phyloP scores from a whole-genome alignment of 768 basidiomycete genomes.

The Postia placenta region DNA sequence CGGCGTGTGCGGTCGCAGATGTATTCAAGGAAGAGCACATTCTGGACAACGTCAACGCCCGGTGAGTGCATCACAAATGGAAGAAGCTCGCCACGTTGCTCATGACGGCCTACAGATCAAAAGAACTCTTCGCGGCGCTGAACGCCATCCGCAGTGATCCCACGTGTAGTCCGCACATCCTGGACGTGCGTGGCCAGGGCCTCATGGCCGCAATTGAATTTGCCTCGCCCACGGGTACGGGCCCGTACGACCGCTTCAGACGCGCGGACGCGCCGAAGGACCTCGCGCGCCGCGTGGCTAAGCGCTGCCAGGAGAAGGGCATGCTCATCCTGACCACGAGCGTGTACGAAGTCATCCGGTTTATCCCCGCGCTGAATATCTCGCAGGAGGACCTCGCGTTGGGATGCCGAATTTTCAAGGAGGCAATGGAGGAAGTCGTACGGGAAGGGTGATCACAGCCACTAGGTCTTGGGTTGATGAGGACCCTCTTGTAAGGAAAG shows the following conservation, averaged over 20 bases:
- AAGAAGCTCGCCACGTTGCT: too few species aligned
- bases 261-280: conserved; percentile 35
- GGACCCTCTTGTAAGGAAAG: too few species aligned
- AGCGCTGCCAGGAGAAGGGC: conserved; percentile 80
- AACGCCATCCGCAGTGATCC: conserved; percentile 50
- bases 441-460: conserved; percentile 11
- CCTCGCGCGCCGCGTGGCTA: conserved; percentile 66
- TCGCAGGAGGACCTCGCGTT: conserved; percentile 66
- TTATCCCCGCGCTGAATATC: conserved; percentile 91
- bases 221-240: conserved; percentile 52
- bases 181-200: conserved; percentile 85
- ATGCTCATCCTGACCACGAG: conserved; percentile 87
- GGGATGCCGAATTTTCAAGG: conserved; percentile 57
- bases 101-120: conserved; percentile 43
- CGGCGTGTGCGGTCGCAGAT: conserved; percentile 77
- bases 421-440: conserved; percentile 68
- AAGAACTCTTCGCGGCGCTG: conserved; percentile 63
- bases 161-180: conserved; percentile 48
- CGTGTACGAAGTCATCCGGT: conserved; percentile 81
- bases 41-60: conserved; percentile 68
- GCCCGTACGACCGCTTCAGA: conserved; percentile 39
- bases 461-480: too few species aligned
- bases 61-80: conserved; percentile 37
- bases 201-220: conserved; percentile 88
- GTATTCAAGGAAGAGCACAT: conserved; percentile 77